phyloP scores from a whole-genome alignment of 192 early-diverging fungal species.

The Endogone sp. region DNA sequence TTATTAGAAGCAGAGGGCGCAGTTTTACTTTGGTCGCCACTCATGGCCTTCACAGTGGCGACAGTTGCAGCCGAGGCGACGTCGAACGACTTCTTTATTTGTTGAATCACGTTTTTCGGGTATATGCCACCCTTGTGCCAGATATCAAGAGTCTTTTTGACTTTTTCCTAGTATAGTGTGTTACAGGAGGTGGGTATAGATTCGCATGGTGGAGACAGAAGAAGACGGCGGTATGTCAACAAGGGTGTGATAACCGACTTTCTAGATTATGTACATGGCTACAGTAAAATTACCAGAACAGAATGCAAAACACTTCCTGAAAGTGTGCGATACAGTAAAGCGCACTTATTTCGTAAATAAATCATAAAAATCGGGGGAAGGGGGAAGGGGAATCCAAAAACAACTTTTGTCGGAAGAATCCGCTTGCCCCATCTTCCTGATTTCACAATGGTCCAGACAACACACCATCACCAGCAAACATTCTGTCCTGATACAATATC shows the following conservation, averaged over 20 bases:
- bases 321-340: neutral
- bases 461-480: too few relatives aligned
- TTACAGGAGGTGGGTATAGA: neutral
- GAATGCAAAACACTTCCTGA: neutral
- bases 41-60: neutral
- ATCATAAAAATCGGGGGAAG: too few relatives aligned
- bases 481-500: neutral
- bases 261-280: neutral
- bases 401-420: too few relatives aligned
- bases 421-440: too few relatives aligned
- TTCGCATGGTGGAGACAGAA: slow-evolving; percentile 5
- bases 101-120: slow-evolving; percentile 20
- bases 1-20: slow-evolving; percentile 3
- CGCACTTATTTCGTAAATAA: too few relatives aligned
- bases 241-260: neutral
- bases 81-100: slow-evolving; percentile 13
- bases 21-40: slow-evolving; percentile 1
- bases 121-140: slow-evolving; percentile 32
- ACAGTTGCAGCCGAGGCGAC: neutral
- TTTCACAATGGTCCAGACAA: too few relatives aligned
- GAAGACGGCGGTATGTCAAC: neutral
- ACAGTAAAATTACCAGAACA: neutral
- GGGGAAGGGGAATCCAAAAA: neutral
- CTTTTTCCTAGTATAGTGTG: slow-evolving; percentile 25
- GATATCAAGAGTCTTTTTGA: slow-evolving; percentile 39